Percentiles rank a stretch among this genome's conserved stretches.
phyloP scores from a whole-genome alignment of 2,329 filamentous ascomycete species.

The Lecanicillium sp. region DNA sequence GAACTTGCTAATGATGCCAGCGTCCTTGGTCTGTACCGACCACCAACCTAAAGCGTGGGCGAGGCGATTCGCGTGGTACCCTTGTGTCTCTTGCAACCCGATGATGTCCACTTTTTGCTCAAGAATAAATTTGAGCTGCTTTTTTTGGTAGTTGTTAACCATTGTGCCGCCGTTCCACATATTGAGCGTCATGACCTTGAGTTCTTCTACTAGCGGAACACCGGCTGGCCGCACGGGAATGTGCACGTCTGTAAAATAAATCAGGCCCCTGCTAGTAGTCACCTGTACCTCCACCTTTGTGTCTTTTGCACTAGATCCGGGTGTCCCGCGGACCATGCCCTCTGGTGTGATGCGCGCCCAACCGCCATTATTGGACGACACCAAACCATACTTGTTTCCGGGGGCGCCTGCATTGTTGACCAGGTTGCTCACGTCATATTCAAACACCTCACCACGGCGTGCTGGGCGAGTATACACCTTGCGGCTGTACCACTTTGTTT shows the following conservation, averaged over 20 bases:
- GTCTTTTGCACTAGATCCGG: slow-evolving; percentile 12
- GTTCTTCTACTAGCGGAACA: slow-evolving; percentile 20
- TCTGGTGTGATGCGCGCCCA: slow-evolving; percentile 25
- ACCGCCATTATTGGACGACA: slow-evolving; percentile 11
- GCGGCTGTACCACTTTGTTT: slow-evolving; percentile 16
- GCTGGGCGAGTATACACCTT: slow-evolving; percentile 23
- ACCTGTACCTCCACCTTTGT: slow-evolving; percentile 21
- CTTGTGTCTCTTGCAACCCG: slow-evolving; percentile 27
- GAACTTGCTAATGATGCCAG: slow-evolving; percentile 29
- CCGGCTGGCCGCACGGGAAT: slow-evolving; percentile 22
- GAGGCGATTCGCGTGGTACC: slow-evolving; percentile 22
- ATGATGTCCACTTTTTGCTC: slow-evolving; percentile 25
- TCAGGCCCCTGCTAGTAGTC: slow-evolving; percentile 12
- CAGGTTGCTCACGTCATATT: slow-evolving; percentile 22
- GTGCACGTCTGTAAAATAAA: slow-evolving; percentile 16
- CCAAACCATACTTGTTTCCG: slow-evolving; percentile 19
- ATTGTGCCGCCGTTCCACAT: slow-evolving; percentile 29
- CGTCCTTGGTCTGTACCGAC: slow-evolving; percentile 22
- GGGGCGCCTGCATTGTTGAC: slow-evolving; percentile 18
- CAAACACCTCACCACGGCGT: slow-evolving; percentile 24
- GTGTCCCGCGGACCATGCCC: slow-evolving; percentile 27
- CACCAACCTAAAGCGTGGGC: slow-evolving; percentile 31
- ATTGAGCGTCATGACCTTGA: slow-evolving; percentile 30
- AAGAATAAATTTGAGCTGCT: slow-evolving; percentile 27
- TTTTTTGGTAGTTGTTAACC: slow-evolving; percentile 28